phyloP scores from a whole-genome alignment of 495 filamentous ascomycete genomes.

The Aspergillus bridgeri region DNA sequence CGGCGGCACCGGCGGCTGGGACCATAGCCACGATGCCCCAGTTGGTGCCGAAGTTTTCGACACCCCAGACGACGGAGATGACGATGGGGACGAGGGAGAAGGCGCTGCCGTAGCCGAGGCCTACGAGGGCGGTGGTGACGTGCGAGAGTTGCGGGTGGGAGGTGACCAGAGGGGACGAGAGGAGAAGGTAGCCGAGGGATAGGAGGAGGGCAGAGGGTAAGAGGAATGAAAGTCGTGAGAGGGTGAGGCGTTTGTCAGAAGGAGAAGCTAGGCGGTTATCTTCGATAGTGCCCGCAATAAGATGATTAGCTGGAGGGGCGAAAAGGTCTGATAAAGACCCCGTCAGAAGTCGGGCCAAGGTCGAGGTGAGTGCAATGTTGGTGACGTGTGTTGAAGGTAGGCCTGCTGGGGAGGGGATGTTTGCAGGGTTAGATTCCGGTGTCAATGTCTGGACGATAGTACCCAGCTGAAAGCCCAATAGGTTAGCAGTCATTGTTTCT shows the following conservation, averaged over 20 bases:
- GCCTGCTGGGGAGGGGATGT: slow-evolving; percentile 54
- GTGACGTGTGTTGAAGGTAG: slow-evolving; percentile 85
- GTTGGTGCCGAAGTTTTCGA: slow-evolving; percentile 97
- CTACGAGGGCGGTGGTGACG: slow-evolving; percentile 73
- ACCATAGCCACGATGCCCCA: slow-evolving; percentile 94
- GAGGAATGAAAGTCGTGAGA: slow-evolving; percentile 80
- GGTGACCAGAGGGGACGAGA: slow-evolving; percentile 69
- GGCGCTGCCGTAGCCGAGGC: slow-evolving; percentile 86
- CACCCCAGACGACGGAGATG: slow-evolving; percentile 91
- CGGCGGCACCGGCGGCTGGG: slow-evolving; percentile 76
- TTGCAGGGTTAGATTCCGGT: slow-evolving; percentile 50
- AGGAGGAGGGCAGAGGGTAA: slow-evolving; percentile 70
- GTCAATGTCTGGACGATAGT: slow-evolving; percentile 86
- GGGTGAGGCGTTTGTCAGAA: slow-evolving; percentile 39
- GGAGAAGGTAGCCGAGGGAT: slow-evolving; percentile 69
- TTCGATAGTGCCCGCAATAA: slow-evolving; percentile 36
- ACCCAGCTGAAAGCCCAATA: slow-evolving; percentile 52
- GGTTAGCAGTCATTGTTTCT: not conserved
- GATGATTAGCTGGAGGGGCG: slow-evolving; percentile 59
- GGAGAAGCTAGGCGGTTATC: slow-evolving; percentile 25
- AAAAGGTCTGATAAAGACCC: slow-evolving; percentile 85
- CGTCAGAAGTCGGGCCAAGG: slow-evolving; percentile 78
- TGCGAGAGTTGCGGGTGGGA: slow-evolving; percentile 68
- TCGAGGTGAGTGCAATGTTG: slow-evolving; percentile 85
- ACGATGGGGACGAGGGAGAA: slow-evolving; percentile 90